These are phyloP conservation scores for Myxozyma vanderwaltii DNA, from an alignment of 805 yeast genomes.

Conservation along the genomic window DNA sequence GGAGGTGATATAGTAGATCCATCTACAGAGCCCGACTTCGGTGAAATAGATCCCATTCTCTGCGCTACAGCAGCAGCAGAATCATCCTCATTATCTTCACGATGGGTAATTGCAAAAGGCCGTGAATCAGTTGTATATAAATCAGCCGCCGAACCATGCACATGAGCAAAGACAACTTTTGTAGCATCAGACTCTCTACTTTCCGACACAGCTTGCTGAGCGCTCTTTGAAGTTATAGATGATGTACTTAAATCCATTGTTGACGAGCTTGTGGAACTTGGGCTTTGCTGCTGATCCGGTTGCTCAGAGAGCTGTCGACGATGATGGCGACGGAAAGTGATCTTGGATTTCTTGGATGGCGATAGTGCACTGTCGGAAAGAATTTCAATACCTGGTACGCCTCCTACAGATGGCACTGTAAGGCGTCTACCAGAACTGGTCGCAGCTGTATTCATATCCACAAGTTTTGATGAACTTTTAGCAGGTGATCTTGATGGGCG, in stretches of 20 bases:
- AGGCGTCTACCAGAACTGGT: background rate
- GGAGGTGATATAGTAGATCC: too few relatives aligned
- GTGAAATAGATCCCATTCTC: too few relatives aligned
- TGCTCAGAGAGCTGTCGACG: background rate
- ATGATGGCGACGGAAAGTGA: background rate
- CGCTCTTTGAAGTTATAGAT: background rate
- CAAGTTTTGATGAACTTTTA: background rate
- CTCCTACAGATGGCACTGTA: background rate
- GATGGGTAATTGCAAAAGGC: background rate
- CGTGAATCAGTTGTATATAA: too few relatives aligned
- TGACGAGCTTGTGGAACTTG: conserved; percentile 2
- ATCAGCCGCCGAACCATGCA: background rate
- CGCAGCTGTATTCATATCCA: background rate
- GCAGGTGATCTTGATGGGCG: background rate
- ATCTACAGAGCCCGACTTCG: too few relatives aligned
- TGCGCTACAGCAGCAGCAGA: background rate
- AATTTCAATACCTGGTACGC: background rate
- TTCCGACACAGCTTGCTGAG: background rate
- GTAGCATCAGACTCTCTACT: background rate
- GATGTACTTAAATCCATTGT: background rate
- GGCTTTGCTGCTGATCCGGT: background rate
- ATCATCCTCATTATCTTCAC: background rate
- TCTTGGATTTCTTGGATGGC: background rate
- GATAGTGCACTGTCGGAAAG: background rate
- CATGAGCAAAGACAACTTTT: conserved; percentile 3